Base-by-base conservation (phyloP, 495 filamentous ascomycete species). In the Lepidopterella palustris region DNA sequence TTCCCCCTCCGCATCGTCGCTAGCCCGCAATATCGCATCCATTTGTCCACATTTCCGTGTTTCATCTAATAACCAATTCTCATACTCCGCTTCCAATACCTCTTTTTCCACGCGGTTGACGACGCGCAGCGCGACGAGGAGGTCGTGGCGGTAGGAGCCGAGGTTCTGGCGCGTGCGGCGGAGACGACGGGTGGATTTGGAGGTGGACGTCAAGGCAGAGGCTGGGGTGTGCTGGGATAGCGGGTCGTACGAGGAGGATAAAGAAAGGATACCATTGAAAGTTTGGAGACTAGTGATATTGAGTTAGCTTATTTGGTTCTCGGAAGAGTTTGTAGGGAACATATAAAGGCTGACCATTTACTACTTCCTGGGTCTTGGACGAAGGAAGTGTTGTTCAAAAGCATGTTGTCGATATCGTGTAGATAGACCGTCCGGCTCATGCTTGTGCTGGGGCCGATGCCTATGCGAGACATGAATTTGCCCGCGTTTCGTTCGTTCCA, bases 361-460 rank as follows among this genome's bases (percentile, higher is more conserved):
- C 61, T 64, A 23, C 61, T 64, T 10, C 70, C 53, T 53, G 57
- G 39, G 58, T 74, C 75, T 40, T 61, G 53, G 23, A 20, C 35
- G 15, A 60, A 56, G 11, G 23, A 1, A 13, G 59, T 58, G 13
- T 54, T 39, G 54, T 64, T 62, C 39, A 27, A 21, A 18, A 42
- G 49, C 47, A 63, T 6, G 18, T 89, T 85, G 55, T 92, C 86
- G 26, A 98, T 77, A 70, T 97, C 92, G 61, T 76, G 76, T 53
- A 98, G 71, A 62, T 90, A 96, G 42, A 98, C 83, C 3, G 88
- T 83, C 72, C 86, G 88, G 72, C 83, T 85, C 89, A 97, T 92
- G 55, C 86, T 80, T 31, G 80, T 64, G 61, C 92, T 85, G 18
- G 90, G 88, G 15, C 80, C 79, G 6, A 97, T 84, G 8, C 93